Evolutionary conservation across 441 rosid species (phyloP), one percentile per base, ranked within the genome.

Genomic region (Corymbia citriodora): DNA sequence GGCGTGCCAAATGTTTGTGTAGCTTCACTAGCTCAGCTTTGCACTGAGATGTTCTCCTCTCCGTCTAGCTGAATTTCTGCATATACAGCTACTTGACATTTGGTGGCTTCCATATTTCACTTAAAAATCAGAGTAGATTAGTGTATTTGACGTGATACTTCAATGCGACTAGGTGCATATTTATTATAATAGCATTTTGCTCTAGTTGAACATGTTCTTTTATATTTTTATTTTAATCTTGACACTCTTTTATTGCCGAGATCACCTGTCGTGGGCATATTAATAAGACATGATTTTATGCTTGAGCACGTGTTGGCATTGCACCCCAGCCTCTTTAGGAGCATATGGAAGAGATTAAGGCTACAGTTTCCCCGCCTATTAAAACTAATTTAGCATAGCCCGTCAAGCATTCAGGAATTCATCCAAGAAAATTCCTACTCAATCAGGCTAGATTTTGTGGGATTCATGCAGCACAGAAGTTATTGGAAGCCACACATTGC

Each of bases 211-310:
- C 81, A 9, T n/a, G 10, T 68, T 31, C 36, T 70, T 70, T 10
- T 9, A 17, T 70, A 14, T 17, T 9, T 31, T 33, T 18, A 9
- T 9, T 8, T 72, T 72, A 10, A 36, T 36, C 49, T 36, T 11
- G 49, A 72, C 4, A 2, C 82, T 18, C 49, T 10, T 36, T 72
- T 72, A 87, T 90, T 95, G 95, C 96, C 96, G 98, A 93, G 96
- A 91, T 93, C 95, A 16, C 97, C 97, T 4, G 94, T 96, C 33
- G 97, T 95, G 89, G 98, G 97, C n/a, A 95, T 97, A 92, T 90
- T 97, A 90, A 97, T 98, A 29, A 93, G 98, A 92, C 99, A 97
- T 49, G 99, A 97, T 93, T 97, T 96, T 95, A 97, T 97, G 98
- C 95, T 96, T 4, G 98, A 94, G 92, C 98, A 97, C 90, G 90